phyloP scores from a whole-genome alignment of 2,329 filamentous ascomycete species.

The Sporothrix protearum region DNA sequence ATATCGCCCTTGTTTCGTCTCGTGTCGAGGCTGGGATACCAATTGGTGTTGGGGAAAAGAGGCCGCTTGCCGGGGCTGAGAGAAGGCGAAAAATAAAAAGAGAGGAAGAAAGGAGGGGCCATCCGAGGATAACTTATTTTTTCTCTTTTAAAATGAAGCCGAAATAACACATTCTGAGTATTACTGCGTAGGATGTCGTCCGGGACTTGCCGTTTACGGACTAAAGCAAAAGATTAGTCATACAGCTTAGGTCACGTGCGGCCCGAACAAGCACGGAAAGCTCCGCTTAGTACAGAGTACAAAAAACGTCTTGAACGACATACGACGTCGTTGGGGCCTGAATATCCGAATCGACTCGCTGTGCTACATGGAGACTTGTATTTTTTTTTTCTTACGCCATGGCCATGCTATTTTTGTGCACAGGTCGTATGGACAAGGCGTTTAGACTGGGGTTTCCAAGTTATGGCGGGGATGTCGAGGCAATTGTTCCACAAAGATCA shows the following conservation, averaged over 20 bases:
- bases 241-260: not conserved
- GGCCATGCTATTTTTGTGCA: too few species aligned
- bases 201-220: not conserved
- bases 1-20: not conserved
- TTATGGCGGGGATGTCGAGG: too few species aligned
- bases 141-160: constrained; percentile 38
- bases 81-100: not conserved
- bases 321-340: not conserved
- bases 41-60: not conserved
- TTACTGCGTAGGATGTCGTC: constrained; percentile 14
- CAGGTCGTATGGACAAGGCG: too few species aligned
- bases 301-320: not conserved
- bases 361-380: too few species aligned
- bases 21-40: too few species aligned
- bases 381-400: too few species aligned
- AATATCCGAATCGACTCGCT: too few species aligned
- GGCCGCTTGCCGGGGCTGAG: not conserved
- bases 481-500: too few species aligned
- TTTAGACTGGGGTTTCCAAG: too few species aligned
- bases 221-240: constrained; percentile 5
- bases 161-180: constrained; percentile 48
- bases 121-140: not conserved
- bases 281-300: too few species aligned
- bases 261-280: not conserved
- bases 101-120: not conserved